Evolutionary conservation across 169 alveolate genomes (phyloP).

Genomic region (Theileria annulata): DNA sequence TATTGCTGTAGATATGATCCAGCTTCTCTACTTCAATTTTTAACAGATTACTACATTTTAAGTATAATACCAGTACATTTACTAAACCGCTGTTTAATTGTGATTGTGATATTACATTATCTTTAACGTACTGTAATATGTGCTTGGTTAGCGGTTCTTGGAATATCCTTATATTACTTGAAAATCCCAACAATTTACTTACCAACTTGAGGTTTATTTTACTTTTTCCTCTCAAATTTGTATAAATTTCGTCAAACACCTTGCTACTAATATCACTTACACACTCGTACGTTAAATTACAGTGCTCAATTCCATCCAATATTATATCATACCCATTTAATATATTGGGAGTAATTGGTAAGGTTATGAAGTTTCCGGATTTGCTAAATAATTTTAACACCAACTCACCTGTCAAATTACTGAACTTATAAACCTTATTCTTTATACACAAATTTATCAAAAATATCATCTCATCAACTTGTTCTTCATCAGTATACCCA

Average conservation of each 20-base stretch:
- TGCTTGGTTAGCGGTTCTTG: conserved; percentile 12
- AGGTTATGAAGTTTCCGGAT: background rate
- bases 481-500: background rate
- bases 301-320: background rate
- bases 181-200: conserved; percentile 9
- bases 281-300: background rate
- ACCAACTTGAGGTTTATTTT: conserved; percentile 7
- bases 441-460: background rate
- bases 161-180: conserved; percentile 47
- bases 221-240: background rate
- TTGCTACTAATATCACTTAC: background rate
- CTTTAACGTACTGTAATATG: conserved; percentile 34
- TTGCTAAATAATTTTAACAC: background rate
- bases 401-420: background rate
- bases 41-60: conserved; percentile 26
- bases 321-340: background rate
- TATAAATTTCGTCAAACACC: background rate
- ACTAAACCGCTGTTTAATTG: background rate
- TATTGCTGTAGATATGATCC: background rate
- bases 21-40: conserved; percentile 11
- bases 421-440: conserved; percentile 4
- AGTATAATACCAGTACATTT: background rate
- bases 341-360: no score
- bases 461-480: background rate
- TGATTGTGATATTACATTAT: conserved; percentile 14